A percentile compares a stretch with the other conserved stretches of the same genome.
These are phyloP conservation scores for Phialophora verrucosa DNA, from an alignment of 2,329 filamentous ascomycete genomes.

Conservation along the genomic window DNA sequence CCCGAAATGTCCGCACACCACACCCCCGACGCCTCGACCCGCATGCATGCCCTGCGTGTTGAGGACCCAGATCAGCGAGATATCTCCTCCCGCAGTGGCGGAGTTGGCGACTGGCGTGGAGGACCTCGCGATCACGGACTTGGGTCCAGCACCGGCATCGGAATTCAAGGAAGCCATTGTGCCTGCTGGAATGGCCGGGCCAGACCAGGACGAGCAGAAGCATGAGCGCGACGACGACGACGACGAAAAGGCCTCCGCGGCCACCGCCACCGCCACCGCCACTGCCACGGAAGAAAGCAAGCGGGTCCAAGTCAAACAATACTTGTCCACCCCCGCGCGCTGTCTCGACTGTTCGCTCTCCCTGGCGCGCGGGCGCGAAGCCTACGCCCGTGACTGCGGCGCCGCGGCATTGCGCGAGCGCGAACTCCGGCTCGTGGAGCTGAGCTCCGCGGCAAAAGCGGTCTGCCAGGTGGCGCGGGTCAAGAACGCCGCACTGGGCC, in stretches of 20 bases:
- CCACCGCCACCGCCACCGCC: too few species aligned
- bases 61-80: slow-evolving; percentile 15
- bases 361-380: slow-evolving; percentile 9
- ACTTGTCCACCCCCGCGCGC: slow-evolving; percentile 11
- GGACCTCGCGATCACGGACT: background rate
- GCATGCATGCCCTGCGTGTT: slow-evolving; percentile 19
- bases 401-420: background rate
- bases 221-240: too few species aligned
- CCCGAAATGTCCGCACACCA: slow-evolving; percentile 25
- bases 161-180: background rate
- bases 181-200: background rate
- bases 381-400: slow-evolving; percentile 1
- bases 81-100: background rate
- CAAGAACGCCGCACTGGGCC: background rate
- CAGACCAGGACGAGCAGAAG: background rate
- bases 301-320: slow-evolving; percentile 1
- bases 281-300: background rate
- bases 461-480: background rate
- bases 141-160: background rate
- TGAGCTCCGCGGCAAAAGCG: slow-evolving; percentile 5
- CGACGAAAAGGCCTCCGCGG: too few species aligned
- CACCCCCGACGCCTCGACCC: slow-evolving; percentile 27
- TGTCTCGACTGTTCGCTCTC: slow-evolving; percentile 27
- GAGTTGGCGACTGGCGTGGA: background rate
- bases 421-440: background rate